Evolutionary conservation across 1,284 basidiomycete species (phyloP).

Genomic region (Sparassis latifolia): DNA sequence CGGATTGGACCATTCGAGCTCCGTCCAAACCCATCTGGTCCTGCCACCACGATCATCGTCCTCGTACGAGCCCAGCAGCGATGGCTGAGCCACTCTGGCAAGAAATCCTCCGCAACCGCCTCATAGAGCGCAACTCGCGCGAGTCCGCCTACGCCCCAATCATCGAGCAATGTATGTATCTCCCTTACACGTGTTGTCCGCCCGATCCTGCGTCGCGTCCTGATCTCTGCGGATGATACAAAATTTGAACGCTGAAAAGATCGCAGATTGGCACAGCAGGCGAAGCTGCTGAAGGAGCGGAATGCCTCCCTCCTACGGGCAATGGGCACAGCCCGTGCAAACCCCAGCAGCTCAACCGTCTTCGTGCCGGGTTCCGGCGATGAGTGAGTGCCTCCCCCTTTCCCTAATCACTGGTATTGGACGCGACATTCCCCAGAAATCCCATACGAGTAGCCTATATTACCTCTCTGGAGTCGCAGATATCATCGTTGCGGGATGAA

Average conservation of each 20-base stretch:
- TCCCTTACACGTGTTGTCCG: constrained; percentile 8
- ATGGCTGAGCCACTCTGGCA: constrained; percentile 83
- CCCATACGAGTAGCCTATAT: constrained; percentile 85
- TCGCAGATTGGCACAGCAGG: constrained; percentile 83
- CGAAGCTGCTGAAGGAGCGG: constrained; percentile 82
- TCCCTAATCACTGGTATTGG: constrained; percentile 13
- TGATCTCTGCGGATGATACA: neutral
- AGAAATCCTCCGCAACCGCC: constrained; percentile 67
- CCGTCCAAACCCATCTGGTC: constrained; percentile 13
- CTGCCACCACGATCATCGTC: constrained; percentile 8
- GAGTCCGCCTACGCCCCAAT: constrained; percentile 75
- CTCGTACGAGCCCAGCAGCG: constrained; percentile 3
- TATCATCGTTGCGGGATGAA: constrained; percentile 85
- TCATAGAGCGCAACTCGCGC: constrained; percentile 71
- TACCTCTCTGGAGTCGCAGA: constrained; percentile 87
- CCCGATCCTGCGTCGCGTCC: constrained; percentile 17
- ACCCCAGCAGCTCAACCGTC: constrained; percentile 57
- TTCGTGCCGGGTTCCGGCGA: constrained; percentile 61
- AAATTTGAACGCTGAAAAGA: constrained; percentile 47
- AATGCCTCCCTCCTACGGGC: constrained; percentile 81
- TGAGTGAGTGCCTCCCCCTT: constrained; percentile 46
- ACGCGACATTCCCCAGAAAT: constrained; percentile 32
- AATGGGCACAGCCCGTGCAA: constrained; percentile 62
- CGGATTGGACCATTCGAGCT: constrained; percentile 12
- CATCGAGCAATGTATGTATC: constrained; percentile 79